phyloP scores from a whole-genome alignment of 768 basidiomycete species.

The Suillus americanus region DNA sequence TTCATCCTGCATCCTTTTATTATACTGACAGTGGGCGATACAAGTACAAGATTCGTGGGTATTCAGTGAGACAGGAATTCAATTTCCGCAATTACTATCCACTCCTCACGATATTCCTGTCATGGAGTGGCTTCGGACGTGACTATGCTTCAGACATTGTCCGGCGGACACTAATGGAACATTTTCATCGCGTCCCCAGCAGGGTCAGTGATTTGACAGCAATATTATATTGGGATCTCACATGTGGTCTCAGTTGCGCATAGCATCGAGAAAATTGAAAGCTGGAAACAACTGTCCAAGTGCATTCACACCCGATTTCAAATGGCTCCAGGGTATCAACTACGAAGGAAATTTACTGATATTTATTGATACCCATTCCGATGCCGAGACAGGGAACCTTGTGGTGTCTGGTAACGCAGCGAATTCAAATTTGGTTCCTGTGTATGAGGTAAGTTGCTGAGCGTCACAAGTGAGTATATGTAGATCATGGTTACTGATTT shows the following conservation, averaged over 20 bases:
- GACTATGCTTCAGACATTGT: neutral
- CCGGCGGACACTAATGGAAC: neutral
- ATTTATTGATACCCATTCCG: neutral
- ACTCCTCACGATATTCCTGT: too few relatives aligned
- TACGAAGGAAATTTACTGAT: neutral
- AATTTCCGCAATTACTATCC: too few relatives aligned
- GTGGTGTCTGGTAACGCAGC: neutral
- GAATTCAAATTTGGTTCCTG: neutral
- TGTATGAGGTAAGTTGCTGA: neutral
- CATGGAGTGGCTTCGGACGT: too few relatives aligned
- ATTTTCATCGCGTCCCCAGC: neutral
- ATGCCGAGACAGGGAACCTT: neutral
- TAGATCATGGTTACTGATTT: too few relatives aligned
- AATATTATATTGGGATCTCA: neutral
- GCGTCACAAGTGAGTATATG: too few relatives aligned
- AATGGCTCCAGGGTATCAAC: neutral
- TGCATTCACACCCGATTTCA: neutral
- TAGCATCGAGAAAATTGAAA: neutral
- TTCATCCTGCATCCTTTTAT: too few relatives aligned
- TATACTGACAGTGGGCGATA: too few relatives aligned
- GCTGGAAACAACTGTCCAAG: neutral
- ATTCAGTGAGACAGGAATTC: too few relatives aligned
- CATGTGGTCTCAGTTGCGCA: neutral
- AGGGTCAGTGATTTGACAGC: neutral
- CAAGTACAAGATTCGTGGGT: too few relatives aligned